These are phyloP conservation scores for Phytophthora syringae DNA, from an alignment of 352 stramenopile species.

Conservation along the genomic window DNA sequence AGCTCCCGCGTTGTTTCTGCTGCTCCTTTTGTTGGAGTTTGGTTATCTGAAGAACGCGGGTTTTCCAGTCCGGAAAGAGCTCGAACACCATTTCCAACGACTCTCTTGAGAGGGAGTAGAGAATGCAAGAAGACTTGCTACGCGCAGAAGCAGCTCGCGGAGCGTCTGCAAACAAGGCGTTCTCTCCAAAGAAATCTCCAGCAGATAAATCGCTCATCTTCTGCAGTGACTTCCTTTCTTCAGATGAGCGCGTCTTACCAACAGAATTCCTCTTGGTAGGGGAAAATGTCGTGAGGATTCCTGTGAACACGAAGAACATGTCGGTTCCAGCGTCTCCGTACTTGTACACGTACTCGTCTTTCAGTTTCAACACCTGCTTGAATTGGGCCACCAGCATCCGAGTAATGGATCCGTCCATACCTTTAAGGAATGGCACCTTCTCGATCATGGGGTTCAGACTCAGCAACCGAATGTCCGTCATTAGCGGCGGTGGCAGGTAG, in stretches of 20 bases:
- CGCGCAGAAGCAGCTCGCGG: constrained; percentile 45
- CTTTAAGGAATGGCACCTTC: constrained; percentile 50
- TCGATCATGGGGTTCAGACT: constrained; percentile 57
- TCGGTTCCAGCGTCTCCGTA: constrained; percentile 49
- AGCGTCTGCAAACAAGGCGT: constrained; percentile 49
- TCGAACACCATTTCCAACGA: constrained; percentile 62
- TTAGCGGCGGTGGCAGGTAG: constrained; percentile 49
- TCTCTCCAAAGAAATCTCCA: constrained; percentile 61
- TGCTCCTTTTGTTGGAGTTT: constrained; percentile 47
- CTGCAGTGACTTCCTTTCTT: constrained; percentile 9
- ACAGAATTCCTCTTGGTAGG: not conserved
- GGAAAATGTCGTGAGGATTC: constrained; percentile 36
- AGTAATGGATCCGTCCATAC: constrained; percentile 43
- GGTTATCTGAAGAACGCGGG: constrained; percentile 49
- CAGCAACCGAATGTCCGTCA: constrained; percentile 55
- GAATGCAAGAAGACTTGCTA: constrained; percentile 56
- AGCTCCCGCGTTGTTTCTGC: constrained; percentile 13
- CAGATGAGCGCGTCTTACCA: not conserved
- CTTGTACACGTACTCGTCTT: constrained; percentile 49
- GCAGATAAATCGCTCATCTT: constrained; percentile 50
- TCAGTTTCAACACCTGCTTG: constrained; percentile 41
- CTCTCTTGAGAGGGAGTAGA: constrained; percentile 51
- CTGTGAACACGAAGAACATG: constrained; percentile 64
- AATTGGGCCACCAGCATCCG: constrained; percentile 57
- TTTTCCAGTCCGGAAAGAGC: constrained; percentile 57